Percentiles rank a stretch among this genome's conserved stretches.
These are phyloP conservation scores for Coelastrella sp. DNA, from an alignment of 139 green algal species.

Conservation along the genomic window DNA sequence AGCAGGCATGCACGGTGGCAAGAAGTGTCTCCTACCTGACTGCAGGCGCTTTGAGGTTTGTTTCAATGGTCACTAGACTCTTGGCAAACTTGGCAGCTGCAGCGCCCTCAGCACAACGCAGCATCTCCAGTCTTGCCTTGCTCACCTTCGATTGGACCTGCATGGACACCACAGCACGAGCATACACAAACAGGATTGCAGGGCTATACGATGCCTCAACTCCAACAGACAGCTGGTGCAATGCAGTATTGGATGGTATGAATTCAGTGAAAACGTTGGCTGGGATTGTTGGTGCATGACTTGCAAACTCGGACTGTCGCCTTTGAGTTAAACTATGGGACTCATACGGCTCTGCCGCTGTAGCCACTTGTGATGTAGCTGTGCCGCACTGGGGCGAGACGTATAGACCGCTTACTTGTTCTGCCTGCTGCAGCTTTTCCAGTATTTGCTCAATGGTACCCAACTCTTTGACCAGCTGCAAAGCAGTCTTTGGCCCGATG, in stretches of 20 bases:
- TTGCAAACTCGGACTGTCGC: no score
- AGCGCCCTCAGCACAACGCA: constrained; percentile 49
- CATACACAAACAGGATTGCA: no score
- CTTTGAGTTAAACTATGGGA: no score
- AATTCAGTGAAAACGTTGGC: no score
- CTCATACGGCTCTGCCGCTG: no score
- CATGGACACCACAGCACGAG: no score
- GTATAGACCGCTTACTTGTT: neutral
- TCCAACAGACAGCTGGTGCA: no score
- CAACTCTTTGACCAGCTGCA: constrained; percentile 36
- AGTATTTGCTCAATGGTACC: constrained; percentile 26
- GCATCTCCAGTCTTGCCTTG: constrained; percentile 28
- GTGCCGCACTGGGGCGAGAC: neutral
- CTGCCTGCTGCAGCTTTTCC: constrained; percentile 12
- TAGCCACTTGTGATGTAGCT: neutral
- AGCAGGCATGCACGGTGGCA: neutral
- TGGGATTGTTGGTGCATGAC: no score
- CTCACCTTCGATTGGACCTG: neutral
- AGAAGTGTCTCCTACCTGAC: constrained; percentile 45
- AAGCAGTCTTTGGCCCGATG: constrained; percentile 72
- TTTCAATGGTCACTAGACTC: constrained; percentile 69
- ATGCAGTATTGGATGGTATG: no score
- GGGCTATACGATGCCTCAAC: no score
- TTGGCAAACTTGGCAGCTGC: constrained; percentile 65
- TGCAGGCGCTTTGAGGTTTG: constrained; percentile 64